A percentile compares a stretch with the other conserved stretches of the same genome.
phyloP scores from a whole-genome alignment of 768 basidiomycete genomes.

The Phylloporus rhodoxanthus region DNA sequence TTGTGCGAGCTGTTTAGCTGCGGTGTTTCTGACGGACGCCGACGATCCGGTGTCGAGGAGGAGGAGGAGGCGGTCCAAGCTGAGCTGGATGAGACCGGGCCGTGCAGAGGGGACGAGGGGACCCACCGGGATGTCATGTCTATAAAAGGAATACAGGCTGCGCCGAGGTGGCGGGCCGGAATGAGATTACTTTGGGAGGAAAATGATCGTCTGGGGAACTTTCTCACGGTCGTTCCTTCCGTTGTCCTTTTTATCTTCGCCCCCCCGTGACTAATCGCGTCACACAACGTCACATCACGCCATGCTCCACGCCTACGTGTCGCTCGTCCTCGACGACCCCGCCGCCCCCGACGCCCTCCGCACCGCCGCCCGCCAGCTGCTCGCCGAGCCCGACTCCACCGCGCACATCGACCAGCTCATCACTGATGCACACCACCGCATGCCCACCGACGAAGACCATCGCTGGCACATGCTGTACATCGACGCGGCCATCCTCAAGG shows the following conservation, averaged over 20 bases:
- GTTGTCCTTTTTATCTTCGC: conserved; percentile 62
- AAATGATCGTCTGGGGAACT: conserved; percentile 45
- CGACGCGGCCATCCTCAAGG: conserved; percentile 61
- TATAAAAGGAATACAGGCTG: conserved; percentile 45
- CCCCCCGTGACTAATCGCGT: conserved; percentile 37
- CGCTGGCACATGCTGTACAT: conserved; percentile 72
- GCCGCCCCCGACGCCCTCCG: conserved; percentile 3
- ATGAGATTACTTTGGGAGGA: conserved; percentile 39
- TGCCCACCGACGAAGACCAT: conserved; percentile 38
- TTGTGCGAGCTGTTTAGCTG: conserved; percentile 92
- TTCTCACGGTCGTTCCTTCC: conserved; percentile 40
- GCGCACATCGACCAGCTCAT: conserved; percentile 37
- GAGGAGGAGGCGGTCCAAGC: conserved; percentile 94
- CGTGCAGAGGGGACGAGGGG: neutral
- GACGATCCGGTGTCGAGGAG: conserved; percentile 95
- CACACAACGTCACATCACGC: conserved; percentile 30
- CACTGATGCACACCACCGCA: conserved; percentile 40
- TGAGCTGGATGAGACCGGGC: conserved; percentile 26
- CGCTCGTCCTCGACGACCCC: conserved; percentile 10
- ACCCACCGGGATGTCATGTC: conserved; percentile 74
- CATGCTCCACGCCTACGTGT: conserved; percentile 8
- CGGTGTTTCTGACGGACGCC: conserved; percentile 83
- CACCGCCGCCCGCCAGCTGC: conserved; percentile 8
- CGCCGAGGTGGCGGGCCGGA: conserved; percentile 43
- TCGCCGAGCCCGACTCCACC: neutral